phyloP scores from a whole-genome alignment of 192 early-diverging fungal genomes.

The Nowakowskiella sp. region DNA sequence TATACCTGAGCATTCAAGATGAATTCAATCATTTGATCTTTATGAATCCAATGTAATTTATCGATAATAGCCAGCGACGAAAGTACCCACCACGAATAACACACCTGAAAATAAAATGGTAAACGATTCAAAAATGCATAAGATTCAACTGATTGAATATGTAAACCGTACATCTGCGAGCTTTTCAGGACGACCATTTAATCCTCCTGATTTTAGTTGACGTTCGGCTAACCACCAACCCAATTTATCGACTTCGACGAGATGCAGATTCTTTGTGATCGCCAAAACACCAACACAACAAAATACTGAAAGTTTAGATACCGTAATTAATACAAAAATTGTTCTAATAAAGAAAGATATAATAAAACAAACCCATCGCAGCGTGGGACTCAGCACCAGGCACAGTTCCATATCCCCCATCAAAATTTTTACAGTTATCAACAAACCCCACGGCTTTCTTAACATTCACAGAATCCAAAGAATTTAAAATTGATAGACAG shows the following conservation, averaged over 20 bases:
- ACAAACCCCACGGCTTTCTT: constrained; percentile 64
- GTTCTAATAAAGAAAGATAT: neutral
- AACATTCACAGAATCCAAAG: constrained; percentile 58
- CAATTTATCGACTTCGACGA: constrained; percentile 73
- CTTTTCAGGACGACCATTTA: constrained; percentile 96
- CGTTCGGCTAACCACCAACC: constrained; percentile 92
- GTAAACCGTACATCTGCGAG: constrained; percentile 68
- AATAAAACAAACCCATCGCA: constrained; percentile 52
- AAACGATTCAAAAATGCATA: neutral
- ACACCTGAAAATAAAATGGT: constrained; percentile 44
- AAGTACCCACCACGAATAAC: constrained; percentile 99
- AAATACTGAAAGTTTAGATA: constrained; percentile 53
- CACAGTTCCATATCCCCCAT: constrained; percentile 87
- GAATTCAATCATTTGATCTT: constrained; percentile 62
- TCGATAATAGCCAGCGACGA: constrained; percentile 77
- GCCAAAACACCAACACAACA: constrained; percentile 84
- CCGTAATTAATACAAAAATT: neutral
- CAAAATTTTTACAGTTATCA: constrained; percentile 79
- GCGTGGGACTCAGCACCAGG: constrained; percentile 90
- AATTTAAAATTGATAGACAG: constrained; percentile 64
- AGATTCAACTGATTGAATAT: neutral
- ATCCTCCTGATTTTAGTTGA: constrained; percentile 82
- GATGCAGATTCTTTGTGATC: constrained; percentile 66
- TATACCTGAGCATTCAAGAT: constrained; percentile 68
- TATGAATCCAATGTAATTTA: constrained; percentile 78